A percentile compares a stretch with the other conserved stretches of the same genome.
phyloP scores from a whole-genome alignment of 2,329 filamentous ascomycete genomes.

The Fusarium abutilonis region DNA sequence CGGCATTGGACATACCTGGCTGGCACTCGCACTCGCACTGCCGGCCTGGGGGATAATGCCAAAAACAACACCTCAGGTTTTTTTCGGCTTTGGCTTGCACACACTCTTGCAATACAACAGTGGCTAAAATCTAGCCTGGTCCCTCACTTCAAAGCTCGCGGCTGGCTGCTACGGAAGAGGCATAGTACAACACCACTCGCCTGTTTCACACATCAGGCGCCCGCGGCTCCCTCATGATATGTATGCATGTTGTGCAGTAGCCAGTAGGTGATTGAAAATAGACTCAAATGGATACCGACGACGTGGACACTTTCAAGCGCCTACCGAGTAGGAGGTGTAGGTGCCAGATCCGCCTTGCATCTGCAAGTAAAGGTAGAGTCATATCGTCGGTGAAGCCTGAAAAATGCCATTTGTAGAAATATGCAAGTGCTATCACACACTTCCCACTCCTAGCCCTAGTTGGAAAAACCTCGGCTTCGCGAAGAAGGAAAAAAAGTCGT shows the following conservation, averaged over 20 bases:
- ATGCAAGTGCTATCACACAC: conserved; percentile 4
- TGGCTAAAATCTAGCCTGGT: conserved; percentile 33
- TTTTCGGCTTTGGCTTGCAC: conserved; percentile 17
- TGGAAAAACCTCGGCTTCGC: conserved; percentile 27
- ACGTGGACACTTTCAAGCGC: conserved; percentile 43
- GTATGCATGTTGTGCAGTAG: conserved; percentile 48
- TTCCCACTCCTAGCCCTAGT: conserved; percentile 12
- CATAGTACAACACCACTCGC: conserved; percentile 36
- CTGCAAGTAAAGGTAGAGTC: conserved; percentile 36
- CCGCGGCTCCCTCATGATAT: conserved; percentile 37
- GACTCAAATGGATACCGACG: conserved; percentile 43
- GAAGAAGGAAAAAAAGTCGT: conserved; percentile 14
- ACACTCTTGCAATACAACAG: conserved; percentile 12
- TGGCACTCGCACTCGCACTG: conserved; percentile 12
- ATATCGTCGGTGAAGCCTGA: conserved; percentile 45
- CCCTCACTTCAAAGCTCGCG: conserved; percentile 29
- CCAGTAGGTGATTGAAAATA: conserved; percentile 37
- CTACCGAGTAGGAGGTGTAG: conserved; percentile 23
- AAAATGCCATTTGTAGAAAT: background rate
- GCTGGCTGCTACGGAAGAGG: conserved; percentile 37
- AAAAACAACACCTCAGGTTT: conserved; percentile 1
- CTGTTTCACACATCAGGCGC: conserved; percentile 30
- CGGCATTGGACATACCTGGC: conserved; percentile 10
- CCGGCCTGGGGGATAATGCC: conserved; percentile 19
- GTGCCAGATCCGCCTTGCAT: conserved; percentile 42